These are phyloP conservation scores for Anisogramma anomala DNA, from an alignment of 2,329 filamentous ascomycete genomes.

Conservation along the genomic window DNA sequence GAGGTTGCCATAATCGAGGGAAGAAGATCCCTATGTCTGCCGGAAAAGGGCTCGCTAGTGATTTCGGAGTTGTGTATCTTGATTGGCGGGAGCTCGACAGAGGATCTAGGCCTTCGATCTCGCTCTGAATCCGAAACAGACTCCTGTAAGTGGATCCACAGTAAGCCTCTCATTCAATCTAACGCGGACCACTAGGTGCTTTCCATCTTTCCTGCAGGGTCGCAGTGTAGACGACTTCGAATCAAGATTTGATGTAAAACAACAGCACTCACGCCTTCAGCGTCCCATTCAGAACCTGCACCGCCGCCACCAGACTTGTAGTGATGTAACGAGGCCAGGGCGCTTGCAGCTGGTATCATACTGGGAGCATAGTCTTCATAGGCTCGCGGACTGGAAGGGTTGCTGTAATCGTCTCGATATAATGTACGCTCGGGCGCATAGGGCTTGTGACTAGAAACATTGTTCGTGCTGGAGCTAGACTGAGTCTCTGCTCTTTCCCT, in stretches of 20 bases:
- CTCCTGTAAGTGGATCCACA: constrained; percentile 36
- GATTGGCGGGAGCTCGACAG: constrained; percentile 63
- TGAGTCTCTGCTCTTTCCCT: constrained; percentile 23
- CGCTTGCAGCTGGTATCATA: constrained; percentile 55
- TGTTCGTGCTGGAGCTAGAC: constrained; percentile 22
- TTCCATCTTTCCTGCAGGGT: too few relatives aligned
- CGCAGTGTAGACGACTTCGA: too few relatives aligned
- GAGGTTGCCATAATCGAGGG: constrained; percentile 74
- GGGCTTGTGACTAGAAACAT: constrained; percentile 25
- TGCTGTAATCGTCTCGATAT: constrained; percentile 54
- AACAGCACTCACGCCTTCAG: constrained; percentile 52
- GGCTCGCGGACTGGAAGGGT: constrained; percentile 56
- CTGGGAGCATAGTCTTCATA: constrained; percentile 57
- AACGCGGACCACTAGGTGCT: too few relatives aligned
- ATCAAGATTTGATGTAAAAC: too few relatives aligned
- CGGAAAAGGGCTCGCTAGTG: constrained; percentile 62
- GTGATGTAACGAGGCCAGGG: constrained; percentile 69
- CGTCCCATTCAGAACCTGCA: constrained; percentile 65
- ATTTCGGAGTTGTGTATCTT: constrained; percentile 46
- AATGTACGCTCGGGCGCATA: constrained; percentile 54
- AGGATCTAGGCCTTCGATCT: constrained; percentile 50
- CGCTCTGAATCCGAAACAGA: constrained; percentile 62
- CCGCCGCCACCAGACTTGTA: constrained; percentile 39
- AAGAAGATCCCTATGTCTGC: constrained; percentile 61
- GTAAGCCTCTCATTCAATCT: constrained; percentile 5